A percentile compares a stretch with the other conserved stretches of the same genome.
Evolutionary conservation across 129 eudicot species (phyloP).

Genomic region (sunflower (Helianthus annuus)): HanXRQr2.0-SUNRISE NC_035445.2:130990349-130990848

Average conservation of each 20-base stretch:
- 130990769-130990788: too few species aligned
- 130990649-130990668: conserved; percentile 18
- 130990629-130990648: conserved; percentile 60
- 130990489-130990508: neutral
- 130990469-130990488: neutral
- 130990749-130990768: conserved; percentile 7
- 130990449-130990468: neutral
- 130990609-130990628: conserved; percentile 81
- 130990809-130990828: conserved; percentile 9
- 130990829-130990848: neutral
- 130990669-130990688: conserved; percentile 16
- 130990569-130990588: conserved; percentile 90
- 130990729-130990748: neutral
- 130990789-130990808: conserved; percentile 6
- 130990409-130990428: neutral
- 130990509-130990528: conserved; percentile 71
- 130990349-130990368: conserved; percentile 21
- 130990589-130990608: conserved; percentile 82
- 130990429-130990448: neutral
- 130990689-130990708: conserved; percentile 17
- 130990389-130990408: neutral
- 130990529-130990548: conserved; percentile 88
- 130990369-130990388: conserved; percentile 8
- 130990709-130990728: too few species aligned
- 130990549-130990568: conserved; percentile 84